These are phyloP conservation scores for Leavenworthia alabamica DNA, from an alignment of 345 rosid genomes.

Conservation along the genomic window DNA sequence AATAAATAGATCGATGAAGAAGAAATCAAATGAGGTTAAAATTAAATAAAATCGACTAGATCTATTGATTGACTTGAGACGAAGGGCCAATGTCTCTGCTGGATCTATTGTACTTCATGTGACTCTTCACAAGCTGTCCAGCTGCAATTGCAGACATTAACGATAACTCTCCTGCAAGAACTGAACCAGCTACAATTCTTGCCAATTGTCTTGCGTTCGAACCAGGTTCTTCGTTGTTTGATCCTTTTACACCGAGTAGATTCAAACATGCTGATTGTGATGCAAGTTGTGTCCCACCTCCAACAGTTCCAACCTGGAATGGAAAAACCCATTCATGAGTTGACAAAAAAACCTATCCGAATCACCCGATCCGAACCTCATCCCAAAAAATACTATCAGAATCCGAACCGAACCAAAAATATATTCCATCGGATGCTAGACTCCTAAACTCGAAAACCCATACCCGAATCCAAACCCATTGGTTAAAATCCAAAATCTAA, in stretches of 20 bases:
- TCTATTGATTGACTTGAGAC: constrained; percentile 7
- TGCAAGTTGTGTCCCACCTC: constrained; percentile 82
- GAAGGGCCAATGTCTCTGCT: constrained; percentile 47
- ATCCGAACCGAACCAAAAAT: too few species aligned
- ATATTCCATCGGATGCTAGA: too few species aligned
- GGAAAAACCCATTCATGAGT: too few species aligned
- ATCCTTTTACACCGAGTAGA: constrained; percentile 67
- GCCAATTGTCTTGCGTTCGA: constrained; percentile 55
- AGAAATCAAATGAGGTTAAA: too few species aligned
- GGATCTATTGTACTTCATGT: constrained; percentile 81
- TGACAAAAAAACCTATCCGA: too few species aligned
- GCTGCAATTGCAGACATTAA: constrained; percentile 68
- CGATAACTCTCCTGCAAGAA: constrained; percentile 71
- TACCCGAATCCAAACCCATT: too few species aligned
- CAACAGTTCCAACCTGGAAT: constrained; percentile 86
- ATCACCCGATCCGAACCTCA: too few species aligned
- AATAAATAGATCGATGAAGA: too few species aligned
- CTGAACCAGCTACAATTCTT: constrained; percentile 62
- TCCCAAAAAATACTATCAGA: too few species aligned
- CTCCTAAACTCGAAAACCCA: too few species aligned
- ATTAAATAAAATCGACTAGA: constrained; percentile 1
- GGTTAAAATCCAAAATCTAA: too few species aligned
- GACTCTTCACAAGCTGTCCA: constrained; percentile 75
- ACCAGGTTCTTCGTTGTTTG: constrained; percentile 46
- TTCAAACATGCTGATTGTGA: constrained; percentile 77